phyloP scores from a whole-genome alignment of 768 basidiomycete species.

The Tephrocybe sp. region DNA sequence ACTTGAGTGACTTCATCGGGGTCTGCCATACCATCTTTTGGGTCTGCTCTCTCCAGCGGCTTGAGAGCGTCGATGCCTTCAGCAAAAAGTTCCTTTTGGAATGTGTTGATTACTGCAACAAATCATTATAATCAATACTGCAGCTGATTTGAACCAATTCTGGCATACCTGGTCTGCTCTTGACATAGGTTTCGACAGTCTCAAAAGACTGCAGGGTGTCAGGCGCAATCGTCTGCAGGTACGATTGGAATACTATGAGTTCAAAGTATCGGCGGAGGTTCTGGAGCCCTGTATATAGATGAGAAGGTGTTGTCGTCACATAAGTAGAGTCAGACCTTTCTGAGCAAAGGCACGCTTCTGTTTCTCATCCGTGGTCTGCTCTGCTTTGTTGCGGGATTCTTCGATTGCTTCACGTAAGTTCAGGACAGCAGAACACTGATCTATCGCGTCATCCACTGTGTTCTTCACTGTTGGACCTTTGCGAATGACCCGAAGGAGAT shows the following conservation, averaged over 20 bases:
- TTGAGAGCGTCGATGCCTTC: slow-evolving; percentile 80
- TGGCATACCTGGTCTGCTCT: slow-evolving; percentile 73
- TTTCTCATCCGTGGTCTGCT: slow-evolving; percentile 72
- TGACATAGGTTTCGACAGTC: slow-evolving; percentile 80
- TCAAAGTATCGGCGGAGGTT: slow-evolving; percentile 85
- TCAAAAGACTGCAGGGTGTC: slow-evolving; percentile 78
- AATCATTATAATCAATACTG: background rate
- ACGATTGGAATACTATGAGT: slow-evolving; percentile 87
- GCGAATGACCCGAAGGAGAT: slow-evolving; percentile 81
- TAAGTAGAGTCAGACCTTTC: slow-evolving; percentile 51
- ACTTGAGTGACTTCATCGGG: slow-evolving; percentile 91
- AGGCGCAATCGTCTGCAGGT: slow-evolving; percentile 77
- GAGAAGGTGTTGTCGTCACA: slow-evolving; percentile 2
- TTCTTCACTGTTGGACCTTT: slow-evolving; percentile 86
- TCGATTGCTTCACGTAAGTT: slow-evolving; percentile 92
- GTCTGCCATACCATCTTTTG: slow-evolving; percentile 68
- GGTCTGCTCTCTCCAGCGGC: slow-evolving; percentile 74
- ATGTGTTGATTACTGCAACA: slow-evolving; percentile 83
- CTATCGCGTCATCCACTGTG: slow-evolving; percentile 85
- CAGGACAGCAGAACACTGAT: slow-evolving; percentile 78
- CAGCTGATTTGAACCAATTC: no score
- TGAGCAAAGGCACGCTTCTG: slow-evolving; percentile 67
- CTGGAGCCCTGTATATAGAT: slow-evolving; percentile 55
- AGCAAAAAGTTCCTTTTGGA: slow-evolving; percentile 83
- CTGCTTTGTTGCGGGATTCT: slow-evolving; percentile 72